phyloP scores from a whole-genome alignment of 768 basidiomycete genomes.

The Hemileccinum rubropunctum region DNA sequence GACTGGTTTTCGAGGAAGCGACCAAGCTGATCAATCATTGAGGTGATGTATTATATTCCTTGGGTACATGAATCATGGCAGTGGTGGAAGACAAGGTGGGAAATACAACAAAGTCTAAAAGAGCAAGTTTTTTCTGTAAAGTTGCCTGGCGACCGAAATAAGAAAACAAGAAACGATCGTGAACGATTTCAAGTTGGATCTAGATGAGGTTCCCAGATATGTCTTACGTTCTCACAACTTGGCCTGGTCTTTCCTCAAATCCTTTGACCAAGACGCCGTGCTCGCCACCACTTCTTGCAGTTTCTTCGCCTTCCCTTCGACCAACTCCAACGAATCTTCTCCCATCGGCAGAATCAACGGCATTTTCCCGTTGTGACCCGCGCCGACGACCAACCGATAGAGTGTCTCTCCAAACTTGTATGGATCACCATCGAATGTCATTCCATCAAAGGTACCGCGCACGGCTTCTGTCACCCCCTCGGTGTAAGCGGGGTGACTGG shows the following conservation, averaged over 20 bases:
- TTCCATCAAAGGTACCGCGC: background rate
- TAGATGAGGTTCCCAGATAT: too few relatives aligned
- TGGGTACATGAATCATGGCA: too few relatives aligned
- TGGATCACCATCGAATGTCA: constrained; percentile 9
- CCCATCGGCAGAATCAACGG: constrained; percentile 8
- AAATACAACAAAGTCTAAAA: too few relatives aligned
- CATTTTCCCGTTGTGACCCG: background rate
- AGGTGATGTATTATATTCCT: too few relatives aligned
- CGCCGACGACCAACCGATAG: background rate
- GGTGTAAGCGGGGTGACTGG: constrained; percentile 8
- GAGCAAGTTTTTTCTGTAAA: too few relatives aligned
- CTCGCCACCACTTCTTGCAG: background rate
- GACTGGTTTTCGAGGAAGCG: too few relatives aligned
- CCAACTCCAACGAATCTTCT: constrained; percentile 6
- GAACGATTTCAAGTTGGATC: too few relatives aligned
- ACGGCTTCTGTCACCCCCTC: background rate
- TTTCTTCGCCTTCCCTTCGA: background rate
- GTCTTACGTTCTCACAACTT: constrained; percentile 1
- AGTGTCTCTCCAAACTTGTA: constrained; percentile 13
- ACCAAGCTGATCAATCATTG: too few relatives aligned
- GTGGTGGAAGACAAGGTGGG: too few relatives aligned
- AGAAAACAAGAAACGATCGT: too few relatives aligned
- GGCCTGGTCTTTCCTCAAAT: constrained; percentile 5
- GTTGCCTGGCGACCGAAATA: too few relatives aligned
- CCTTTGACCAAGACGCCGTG: constrained; percentile 3